A percentile compares a stretch with the other conserved stretches of the same genome.
Conservation (phyloP, 257 asterid genomes). For the Coffea eugenioides region DNA sequence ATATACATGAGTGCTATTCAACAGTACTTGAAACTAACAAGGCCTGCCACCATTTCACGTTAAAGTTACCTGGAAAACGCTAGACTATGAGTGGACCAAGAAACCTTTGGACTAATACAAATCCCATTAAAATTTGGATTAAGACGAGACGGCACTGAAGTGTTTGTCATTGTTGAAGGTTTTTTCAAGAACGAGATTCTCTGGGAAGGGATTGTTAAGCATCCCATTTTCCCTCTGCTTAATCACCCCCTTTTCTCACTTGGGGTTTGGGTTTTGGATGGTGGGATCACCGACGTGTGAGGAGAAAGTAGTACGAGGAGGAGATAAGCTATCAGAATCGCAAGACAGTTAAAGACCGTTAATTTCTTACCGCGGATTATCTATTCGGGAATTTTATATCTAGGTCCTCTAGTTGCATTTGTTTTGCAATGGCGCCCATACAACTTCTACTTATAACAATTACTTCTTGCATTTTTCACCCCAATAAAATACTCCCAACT, state of each 20-base stretch:
- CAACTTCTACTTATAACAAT: too few species aligned
- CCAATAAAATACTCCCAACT: too few species aligned
- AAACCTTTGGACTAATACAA: constrained; percentile 3
- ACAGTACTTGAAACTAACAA: background rate
- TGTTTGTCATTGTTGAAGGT: background rate
- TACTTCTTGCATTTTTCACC: too few species aligned
- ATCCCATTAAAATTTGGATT: constrained; percentile 13
- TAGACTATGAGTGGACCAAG: constrained; percentile 2
- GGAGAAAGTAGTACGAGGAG: background rate
- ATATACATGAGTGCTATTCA: too few species aligned
- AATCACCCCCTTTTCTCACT: background rate
- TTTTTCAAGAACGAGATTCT: constrained; percentile 17
- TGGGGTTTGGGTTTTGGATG: background rate
- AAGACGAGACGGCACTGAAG: constrained; percentile 6
- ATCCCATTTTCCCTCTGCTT: constrained; percentile 18
- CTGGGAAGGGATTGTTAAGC: constrained; percentile 28
- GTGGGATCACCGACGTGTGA: background rate
- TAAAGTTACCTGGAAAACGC: constrained; percentile 19
- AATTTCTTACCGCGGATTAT: constrained; percentile 5
- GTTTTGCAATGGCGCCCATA: background rate
- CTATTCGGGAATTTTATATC: background rate
- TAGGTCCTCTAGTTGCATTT: background rate
- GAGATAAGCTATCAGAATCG: constrained; percentile 19
- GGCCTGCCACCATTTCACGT: background rate
- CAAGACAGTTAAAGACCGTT: constrained; percentile 29